These are phyloP conservation scores for Tetracladium setigerum DNA, from an alignment of 495 filamentous ascomycete species.

Conservation along the genomic window DNA sequence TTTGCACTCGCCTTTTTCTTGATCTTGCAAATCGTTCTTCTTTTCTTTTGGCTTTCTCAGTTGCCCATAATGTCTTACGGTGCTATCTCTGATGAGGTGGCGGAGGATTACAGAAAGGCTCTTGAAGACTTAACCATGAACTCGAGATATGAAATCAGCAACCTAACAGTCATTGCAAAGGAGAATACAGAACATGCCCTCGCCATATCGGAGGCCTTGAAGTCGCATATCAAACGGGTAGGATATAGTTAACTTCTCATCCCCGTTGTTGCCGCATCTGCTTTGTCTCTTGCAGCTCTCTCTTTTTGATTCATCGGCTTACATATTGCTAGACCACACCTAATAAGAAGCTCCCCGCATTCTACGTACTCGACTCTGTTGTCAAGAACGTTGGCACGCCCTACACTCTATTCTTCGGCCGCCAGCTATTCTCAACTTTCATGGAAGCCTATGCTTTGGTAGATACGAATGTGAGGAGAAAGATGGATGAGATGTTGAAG, in stretches of 20 bases:
- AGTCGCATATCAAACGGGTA: slow-evolving; percentile 91
- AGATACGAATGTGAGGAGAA: slow-evolving; percentile 68
- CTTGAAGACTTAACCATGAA: slow-evolving; percentile 85
- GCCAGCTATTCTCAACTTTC: slow-evolving; percentile 85
- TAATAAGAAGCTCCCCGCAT: slow-evolving; percentile 76
- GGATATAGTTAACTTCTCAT: slow-evolving; percentile 39
- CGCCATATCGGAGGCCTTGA: slow-evolving; percentile 80
- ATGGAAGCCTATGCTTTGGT: slow-evolving; percentile 93
- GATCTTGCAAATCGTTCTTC: slow-evolving; percentile 1
- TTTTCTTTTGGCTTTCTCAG: slow-evolving; percentile 6
- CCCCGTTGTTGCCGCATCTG: not conserved
- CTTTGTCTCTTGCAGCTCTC: no score
- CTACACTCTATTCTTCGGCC: slow-evolving; percentile 88
- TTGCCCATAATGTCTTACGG: slow-evolving; percentile 60
- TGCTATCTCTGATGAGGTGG: slow-evolving; percentile 77
- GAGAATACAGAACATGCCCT: slow-evolving; percentile 92
- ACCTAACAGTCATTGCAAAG: slow-evolving; percentile 89
- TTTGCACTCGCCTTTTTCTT: slow-evolving; percentile 6
- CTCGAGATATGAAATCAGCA: slow-evolving; percentile 87
- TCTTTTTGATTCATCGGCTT: slow-evolving; percentile 14
- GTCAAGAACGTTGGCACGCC: slow-evolving; percentile 98
- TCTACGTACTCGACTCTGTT: slow-evolving; percentile 98
- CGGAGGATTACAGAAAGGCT: slow-evolving; percentile 88
- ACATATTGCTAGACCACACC: slow-evolving; percentile 63
- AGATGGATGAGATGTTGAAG: slow-evolving; percentile 94